Base-by-base conservation (phyloP, 768 basidiomycete genomes). In the Suillus plorans region DNA sequence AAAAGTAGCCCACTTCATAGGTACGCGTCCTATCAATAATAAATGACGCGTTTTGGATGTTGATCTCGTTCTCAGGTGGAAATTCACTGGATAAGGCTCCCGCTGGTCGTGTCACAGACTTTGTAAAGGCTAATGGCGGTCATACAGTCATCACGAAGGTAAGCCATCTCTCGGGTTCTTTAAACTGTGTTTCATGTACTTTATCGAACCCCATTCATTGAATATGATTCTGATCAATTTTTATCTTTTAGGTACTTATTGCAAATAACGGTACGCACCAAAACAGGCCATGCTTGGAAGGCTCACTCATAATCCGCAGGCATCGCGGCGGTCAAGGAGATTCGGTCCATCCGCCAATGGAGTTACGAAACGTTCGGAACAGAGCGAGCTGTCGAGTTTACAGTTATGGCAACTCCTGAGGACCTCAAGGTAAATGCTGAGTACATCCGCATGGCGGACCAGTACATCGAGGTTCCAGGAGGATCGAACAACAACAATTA, bases 401-500 rank as follows among this genome's bases (percentile, higher is more conserved):
- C 95, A 45, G 97, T 99, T 66, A 99, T 99, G 97, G 95, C 97
- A 60, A 99, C 97, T 14, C 97, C 97, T 28, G 97, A 99, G 76
- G 97, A 98, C 80, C 82, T 99, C 68, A 94, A 95, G 77, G 96
- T 98, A 77, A 99, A 99, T 72, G 97, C 97, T 39, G 97, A 99
- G 73, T 99, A 99, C 79, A 99, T 99, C 77, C 91, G 97, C 67
- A 99, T 99, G 97, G 97, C 97, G 50, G 97, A 99, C 77, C 91
- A 95, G 71, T 99, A 97, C 75, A 91, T 99, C 73, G 97, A 99
- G 78, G 97, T 99, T 10, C 96, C 97, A 22, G 97, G 97, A 66
- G 97, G 97, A 66, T 87, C 91, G 22, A 99, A 99, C 77, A 99
- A 99, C 84, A 95, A 99, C 85, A 99, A 99, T 78, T 99, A 99